A percentile compares a stretch with the other conserved stretches of the same genome.
Conservation (phyloP, 2,329 filamentous ascomycete species). For the Proliferodiscus dingleyae region DNA sequence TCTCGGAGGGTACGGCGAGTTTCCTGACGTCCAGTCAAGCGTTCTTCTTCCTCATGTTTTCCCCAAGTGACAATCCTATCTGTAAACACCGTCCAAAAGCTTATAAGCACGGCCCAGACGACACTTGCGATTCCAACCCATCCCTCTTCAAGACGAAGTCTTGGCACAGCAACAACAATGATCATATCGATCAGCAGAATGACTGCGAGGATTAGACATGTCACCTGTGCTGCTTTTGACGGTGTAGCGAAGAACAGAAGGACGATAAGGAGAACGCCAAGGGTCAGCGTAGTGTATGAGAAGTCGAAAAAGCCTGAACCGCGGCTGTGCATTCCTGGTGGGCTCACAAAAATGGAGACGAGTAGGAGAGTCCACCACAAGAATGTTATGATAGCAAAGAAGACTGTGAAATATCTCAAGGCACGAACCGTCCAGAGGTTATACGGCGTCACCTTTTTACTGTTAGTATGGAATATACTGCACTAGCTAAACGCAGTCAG, state of each 20-base stretch:
- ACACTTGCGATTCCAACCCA: conserved; percentile 88
- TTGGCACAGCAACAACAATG: conserved; percentile 69
- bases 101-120: conserved; percentile 75
- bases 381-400: conserved; percentile 71
- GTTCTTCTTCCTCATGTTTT: conserved; percentile 87
- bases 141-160: conserved; percentile 76
- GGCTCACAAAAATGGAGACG: conserved; percentile 86
- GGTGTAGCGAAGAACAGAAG: conserved; percentile 86
- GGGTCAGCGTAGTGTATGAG: conserved; percentile 72
- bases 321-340: conserved; percentile 76
- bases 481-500: not conserved
- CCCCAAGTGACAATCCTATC: conserved; percentile 86
- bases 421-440: conserved; percentile 89
- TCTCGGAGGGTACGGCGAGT: conserved; percentile 75
- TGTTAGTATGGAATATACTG: not conserved
- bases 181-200: conserved; percentile 72
- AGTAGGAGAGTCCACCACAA: conserved; percentile 91
- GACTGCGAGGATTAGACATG: conserved; percentile 61
- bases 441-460: conserved; percentile 66
- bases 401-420: conserved; percentile 69
- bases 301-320: conserved; percentile 94
- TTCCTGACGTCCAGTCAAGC: conserved; percentile 84
- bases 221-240: conserved; percentile 70
- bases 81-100: conserved; percentile 71
- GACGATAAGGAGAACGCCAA: conserved; percentile 69